These are phyloP conservation scores for Craterostigma plantagineum DNA, from an alignment of 257 asterid genomes.

Conservation along the genomic window DNA sequence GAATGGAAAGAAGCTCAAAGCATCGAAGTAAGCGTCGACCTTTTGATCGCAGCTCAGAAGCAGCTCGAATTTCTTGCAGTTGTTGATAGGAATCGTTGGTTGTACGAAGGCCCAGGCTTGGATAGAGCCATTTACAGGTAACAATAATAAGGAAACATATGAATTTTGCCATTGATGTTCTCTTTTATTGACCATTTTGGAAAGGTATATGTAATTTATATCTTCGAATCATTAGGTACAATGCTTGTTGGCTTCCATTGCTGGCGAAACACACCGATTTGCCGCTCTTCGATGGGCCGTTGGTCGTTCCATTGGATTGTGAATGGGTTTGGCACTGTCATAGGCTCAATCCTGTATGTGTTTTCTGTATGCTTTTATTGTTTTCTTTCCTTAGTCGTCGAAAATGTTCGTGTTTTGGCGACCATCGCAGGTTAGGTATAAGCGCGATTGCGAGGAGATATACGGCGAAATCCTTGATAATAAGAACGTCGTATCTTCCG, in stretches of 20 bases:
- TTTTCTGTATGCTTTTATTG: no score
- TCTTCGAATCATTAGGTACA: constrained; percentile 39
- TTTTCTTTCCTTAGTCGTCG: constrained; percentile 1
- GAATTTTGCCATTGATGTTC: no score
- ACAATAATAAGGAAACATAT: no score
- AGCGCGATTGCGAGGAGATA: constrained; percentile 57
- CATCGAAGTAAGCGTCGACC: constrained; percentile 44
- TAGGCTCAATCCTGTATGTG: constrained; percentile 88
- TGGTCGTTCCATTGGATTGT: constrained; percentile 86
- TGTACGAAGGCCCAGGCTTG: constrained; percentile 46
- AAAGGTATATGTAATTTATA: not conserved
- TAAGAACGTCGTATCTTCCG: constrained; percentile 43
- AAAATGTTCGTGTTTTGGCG: no score
- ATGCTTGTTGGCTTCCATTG: constrained; percentile 83
- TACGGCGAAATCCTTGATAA: constrained; percentile 68
- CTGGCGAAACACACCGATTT: constrained; percentile 65
- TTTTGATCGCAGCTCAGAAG: constrained; percentile 50
- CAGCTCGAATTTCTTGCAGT: constrained; percentile 71
- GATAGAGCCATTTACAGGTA: constrained; percentile 63
- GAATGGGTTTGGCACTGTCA: constrained; percentile 99
- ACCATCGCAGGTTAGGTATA: constrained; percentile 52
- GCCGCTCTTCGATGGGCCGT: constrained; percentile 44
- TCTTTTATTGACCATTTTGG: no score
- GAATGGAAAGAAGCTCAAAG: constrained; percentile 87
- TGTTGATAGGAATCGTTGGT: constrained; percentile 80